Evolutionary conservation across 768 basidiomycete species (phyloP).

Genomic region (Pholiota conissans): DNA sequence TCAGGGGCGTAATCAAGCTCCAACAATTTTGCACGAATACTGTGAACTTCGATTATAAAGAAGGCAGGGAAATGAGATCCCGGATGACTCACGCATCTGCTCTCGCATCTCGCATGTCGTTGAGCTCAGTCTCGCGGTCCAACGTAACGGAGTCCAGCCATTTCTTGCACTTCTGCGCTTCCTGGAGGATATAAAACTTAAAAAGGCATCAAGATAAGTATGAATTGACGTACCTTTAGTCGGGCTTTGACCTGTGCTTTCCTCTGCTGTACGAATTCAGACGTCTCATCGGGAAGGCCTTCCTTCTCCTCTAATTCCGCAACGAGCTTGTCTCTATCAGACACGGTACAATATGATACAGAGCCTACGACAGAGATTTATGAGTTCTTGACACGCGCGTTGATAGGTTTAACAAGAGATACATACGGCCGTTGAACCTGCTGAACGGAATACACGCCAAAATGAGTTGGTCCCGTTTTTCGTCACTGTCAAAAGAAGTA

Average conservation of each 20-base stretch:
- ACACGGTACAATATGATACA: constrained; percentile 13
- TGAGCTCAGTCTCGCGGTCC: constrained; percentile 13
- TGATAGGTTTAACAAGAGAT: too few relatives aligned
- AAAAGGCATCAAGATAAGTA: not conserved
- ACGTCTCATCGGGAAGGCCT: not conserved
- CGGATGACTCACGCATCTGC: constrained; percentile 8
- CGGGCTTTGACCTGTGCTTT: not conserved
- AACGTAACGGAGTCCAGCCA: constrained; percentile 3
- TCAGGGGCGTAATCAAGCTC: constrained; percentile 11
- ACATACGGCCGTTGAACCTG: constrained; percentile 4
- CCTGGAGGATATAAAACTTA: not conserved
- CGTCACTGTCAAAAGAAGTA: constrained; percentile 3
- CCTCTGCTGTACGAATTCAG: constrained; percentile 16
- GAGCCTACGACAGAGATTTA: too few relatives aligned
- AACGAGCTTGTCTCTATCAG: constrained; percentile 19
- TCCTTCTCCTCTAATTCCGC: constrained; percentile 10
- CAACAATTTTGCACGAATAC: constrained; percentile 9
- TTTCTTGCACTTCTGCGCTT: not conserved
- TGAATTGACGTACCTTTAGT: not conserved
- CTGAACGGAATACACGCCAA: constrained; percentile 12
- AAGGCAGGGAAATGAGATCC: too few relatives aligned
- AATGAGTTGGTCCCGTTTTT: constrained; percentile 5
- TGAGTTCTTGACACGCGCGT: too few relatives aligned
- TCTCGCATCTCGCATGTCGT: constrained; percentile 6
- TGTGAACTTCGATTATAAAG: not conserved